phyloP scores from a whole-genome alignment of 768 basidiomycete species.

The Rubroboletus satanas region DNA sequence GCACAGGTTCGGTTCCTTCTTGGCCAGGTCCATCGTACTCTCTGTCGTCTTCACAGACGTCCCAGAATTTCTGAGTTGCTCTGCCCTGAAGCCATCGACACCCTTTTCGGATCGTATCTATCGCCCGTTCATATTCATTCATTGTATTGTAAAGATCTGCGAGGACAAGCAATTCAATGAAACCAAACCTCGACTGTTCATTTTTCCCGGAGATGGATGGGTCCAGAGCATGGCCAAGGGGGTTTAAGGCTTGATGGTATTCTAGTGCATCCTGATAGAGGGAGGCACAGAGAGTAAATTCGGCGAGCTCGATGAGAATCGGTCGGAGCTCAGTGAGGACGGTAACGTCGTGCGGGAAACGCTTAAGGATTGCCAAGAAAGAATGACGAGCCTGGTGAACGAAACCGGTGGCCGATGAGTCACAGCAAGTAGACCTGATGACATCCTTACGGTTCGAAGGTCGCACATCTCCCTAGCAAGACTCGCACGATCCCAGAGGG shows the following conservation, averaged over 20 bases:
- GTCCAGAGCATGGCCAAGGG: constrained; percentile 3
- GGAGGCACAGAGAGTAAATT: neutral
- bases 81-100: constrained; percentile 1
- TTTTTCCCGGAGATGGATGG: constrained; percentile 4
- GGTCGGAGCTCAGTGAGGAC: constrained; percentile 73
- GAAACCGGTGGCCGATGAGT: neutral
- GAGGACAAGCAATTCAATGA: constrained; percentile 2
- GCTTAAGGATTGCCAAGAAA: neutral
- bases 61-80: neutral
- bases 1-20: constrained; percentile 24
- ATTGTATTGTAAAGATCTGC: neutral
- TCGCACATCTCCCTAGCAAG: neutral
- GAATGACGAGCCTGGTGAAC: neutral
- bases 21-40: constrained; percentile 45
- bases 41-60: neutral
- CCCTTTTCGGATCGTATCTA: neutral
- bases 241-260: neutral
- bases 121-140: neutral
- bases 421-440: neutral
- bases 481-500: neutral
- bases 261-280: neutral
- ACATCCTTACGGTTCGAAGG: neutral
- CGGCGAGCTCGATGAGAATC: neutral
- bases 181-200: constrained; percentile 14
- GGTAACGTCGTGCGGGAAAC: constrained; percentile 55